Base-by-base conservation (phyloP, 176 grass and related monocot species). In the Olyra latifolia region DNA sequence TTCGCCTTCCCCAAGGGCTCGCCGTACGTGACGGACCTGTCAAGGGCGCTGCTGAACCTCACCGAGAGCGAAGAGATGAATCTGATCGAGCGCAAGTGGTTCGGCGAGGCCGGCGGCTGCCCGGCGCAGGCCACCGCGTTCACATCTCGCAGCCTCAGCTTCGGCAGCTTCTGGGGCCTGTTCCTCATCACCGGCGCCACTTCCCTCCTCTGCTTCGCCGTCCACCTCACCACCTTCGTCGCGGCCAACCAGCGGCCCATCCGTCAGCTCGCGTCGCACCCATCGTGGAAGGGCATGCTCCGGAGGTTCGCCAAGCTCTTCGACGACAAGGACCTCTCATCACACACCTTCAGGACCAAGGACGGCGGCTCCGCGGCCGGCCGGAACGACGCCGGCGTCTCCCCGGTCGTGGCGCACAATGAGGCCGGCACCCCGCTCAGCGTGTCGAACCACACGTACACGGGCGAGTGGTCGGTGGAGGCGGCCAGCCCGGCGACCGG, bases 151-250 rank as follows among this genome's bases (percentile, higher is more conserved):
- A 88, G 83, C 41, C 89, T 97, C 50, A 82, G 66, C 85, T 85
- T 87, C 65, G 10, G 6, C 20, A 97, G 80, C 85, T 97, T 97
- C 74, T 94, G 87, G 94, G 94, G 94, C 3, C 85, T 97, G 6
- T 97, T 97, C 75, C 89, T 93, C 55, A 39, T 97, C 83, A 93
- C 94, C 23, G 88, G 94, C 77, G 73, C 16, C 49, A 90, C 87
- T 63, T 91, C 94, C 2, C 47, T 86, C 3, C 9, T 86, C 25
- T 87, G 81, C 48, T 75, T 57, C 55, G 40, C 61, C 52, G 2
- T 83, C 20, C 88, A 90, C 38, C 79, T 93, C 1, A 27, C 10
- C 44, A 15, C 8, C 24, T 90, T 90, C 62, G 1, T 70, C 74
- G 75, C 56, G 17, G 19, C 13, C 29, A 86, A 76, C 69, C 32